Evolutionary conservation across 352 stramenopile species (phyloP), one percentile per base, ranked within the genome.

Genomic region (Globisporangium solare): DNA sequence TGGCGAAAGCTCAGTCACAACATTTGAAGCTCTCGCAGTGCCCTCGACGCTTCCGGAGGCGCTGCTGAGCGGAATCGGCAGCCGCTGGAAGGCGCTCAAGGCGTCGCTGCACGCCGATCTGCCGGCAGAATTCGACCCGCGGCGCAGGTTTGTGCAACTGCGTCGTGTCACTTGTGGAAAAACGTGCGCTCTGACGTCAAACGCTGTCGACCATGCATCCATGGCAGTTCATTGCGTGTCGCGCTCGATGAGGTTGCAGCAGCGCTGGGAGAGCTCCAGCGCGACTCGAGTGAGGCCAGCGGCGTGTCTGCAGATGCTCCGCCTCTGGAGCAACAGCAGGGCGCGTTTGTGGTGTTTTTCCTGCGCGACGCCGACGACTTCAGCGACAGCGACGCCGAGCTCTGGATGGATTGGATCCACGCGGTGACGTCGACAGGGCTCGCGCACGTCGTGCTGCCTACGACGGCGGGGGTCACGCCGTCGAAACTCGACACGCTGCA

Each of bases 361-460:
- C 51, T 90, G 4, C 58, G 66, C 0, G 79, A 85, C 17, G 78
- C 88, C 51, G 78, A 89, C 39, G 46, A 41, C 2, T 64, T 85
- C 47, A 67, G 58, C 22, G 64, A 73, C 21, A 59, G 59, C 2
- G 60, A 80, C 20, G 54, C 53, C 2, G 64, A 69, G 21, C 61
- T 39, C 31, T 86, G 66, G 68, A 53, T 90, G 13, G 51, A 63
- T 14, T 92, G 82, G 82, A 67, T 68, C 4, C 65, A 86, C 41
- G 58, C 70, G 20, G 63, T 86, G 15, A 85, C 78, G 1, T 71
- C 32, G 11, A 54, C 64, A 0, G 68, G 70, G 0, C 56, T 92
- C 20, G 79, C 78, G 5, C 65, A 92, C 53, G 79, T 90, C 6
- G 71, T 90, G 18, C 35, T 88, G 37, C 55, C 71, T 17, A 87